Evolutionary conservation across 2,329 filamentous ascomycete genomes (phyloP), one percentile per base, ranked within the genome.

Genomic region (Fusarium tricinctum): DNA sequence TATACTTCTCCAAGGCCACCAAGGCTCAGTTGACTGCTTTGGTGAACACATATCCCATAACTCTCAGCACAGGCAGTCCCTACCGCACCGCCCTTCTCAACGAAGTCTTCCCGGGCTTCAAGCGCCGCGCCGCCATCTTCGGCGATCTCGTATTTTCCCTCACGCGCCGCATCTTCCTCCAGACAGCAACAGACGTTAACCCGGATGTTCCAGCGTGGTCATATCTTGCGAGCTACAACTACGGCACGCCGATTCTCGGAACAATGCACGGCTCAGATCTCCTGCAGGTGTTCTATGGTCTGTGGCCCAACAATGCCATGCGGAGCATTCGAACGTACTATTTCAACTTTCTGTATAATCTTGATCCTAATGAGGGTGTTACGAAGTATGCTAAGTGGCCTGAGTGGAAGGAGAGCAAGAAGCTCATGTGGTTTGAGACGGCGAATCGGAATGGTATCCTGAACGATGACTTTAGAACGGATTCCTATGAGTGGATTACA

Each of bases 121-220:
- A 94, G 78, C 90, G 91, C 15, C 81, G 93, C 0, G 89, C 91
- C 3, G 92, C 92, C 35, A 86, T 95, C 28, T 81, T 94, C 0
- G 92, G 92, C 15, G 92, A 96, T 74, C 73, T 93, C 0, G 87
- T 87, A 3, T 95, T 96, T 78, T 94, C 90, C 0, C 82, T 96
- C 0, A 87, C 88, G 0, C 88, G 92, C 2, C 88, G 92, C 17
- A 63, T 84, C 7, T 89, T 92, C 76, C 85, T 96, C 22, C 74
- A 83, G 14, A 59, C 73, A 0, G 77, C 87, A 3, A 73, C 76
- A 0, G 54, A 78, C 2, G 78, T 81, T 14, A 84, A 88, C 65
- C 88, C 89, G 0, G 45, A 73, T n/a, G 87, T 93, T 0, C 88
- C 89, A 0, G 81, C 83, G 2, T 96, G 91, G 91, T 92, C 90